Evolutionary conservation across 2,329 filamentous ascomycete genomes (phyloP).

Genomic region (Huntiella abstrusa): DNA sequence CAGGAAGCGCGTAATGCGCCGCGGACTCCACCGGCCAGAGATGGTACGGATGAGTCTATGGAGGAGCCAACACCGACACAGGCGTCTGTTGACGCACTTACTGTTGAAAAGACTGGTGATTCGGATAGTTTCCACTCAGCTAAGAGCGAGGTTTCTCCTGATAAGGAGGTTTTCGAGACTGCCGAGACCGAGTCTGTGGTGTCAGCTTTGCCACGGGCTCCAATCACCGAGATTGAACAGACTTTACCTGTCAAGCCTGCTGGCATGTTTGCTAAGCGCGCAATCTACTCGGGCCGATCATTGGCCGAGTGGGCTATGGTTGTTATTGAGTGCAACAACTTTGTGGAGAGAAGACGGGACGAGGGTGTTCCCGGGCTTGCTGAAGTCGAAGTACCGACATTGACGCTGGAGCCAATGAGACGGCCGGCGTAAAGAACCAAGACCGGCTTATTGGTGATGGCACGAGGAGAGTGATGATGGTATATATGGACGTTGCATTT

Average conservation of each 20-base stretch:
- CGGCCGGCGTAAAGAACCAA: slow-evolving; percentile 9
- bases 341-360: slow-evolving; percentile 54
- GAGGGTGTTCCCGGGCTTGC: slow-evolving; percentile 50
- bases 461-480: not conserved
- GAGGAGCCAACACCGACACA: slow-evolving; percentile 2
- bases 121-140: no score
- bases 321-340: slow-evolving; percentile 62
- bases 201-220: no score
- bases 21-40: slow-evolving; percentile 12
- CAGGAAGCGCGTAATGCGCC: slow-evolving; percentile 31
- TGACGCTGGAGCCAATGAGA: slow-evolving; percentile 25
- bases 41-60: not conserved
- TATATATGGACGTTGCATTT: not conserved
- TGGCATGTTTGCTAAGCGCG: slow-evolving; percentile 26
- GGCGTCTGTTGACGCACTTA: not conserved
- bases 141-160: not conserved
- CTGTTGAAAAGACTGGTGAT: no score
- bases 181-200: not conserved
- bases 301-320: slow-evolving; percentile 63
- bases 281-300: slow-evolving; percentile 50
- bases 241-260: slow-evolving; percentile 21
- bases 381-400: slow-evolving; percentile 41
- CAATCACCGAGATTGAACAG: slow-evolving; percentile 18
- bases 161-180: not conserved
- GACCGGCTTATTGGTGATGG: not conserved